Base-by-base conservation (phyloP, 768 basidiomycete genomes). In the Ramaria rubella region DNA sequence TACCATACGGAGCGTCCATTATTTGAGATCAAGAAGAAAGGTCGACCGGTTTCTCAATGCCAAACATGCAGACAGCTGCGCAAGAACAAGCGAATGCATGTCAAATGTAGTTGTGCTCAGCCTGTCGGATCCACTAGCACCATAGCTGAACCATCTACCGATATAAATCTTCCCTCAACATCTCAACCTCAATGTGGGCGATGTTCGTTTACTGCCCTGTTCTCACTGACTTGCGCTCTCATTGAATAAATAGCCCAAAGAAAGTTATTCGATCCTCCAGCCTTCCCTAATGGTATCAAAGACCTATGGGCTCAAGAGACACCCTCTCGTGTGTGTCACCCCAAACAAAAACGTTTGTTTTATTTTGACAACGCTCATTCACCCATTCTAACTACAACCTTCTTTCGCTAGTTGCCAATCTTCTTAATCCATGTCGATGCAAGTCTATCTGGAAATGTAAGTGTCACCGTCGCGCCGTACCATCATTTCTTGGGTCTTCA, bases 1-100 rank as follows among this genome's bases (percentile, higher is more conserved):
- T 80, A 80, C 48, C 94, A 96, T 67, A 83, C 83, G 29, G 89
- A 92, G 62, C 77, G 94, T 19, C 91, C 92, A 4, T 76, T 96
- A n/a, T 93, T 90, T 60, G 90, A 94, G 68, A 85, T 95, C 58
- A 90, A 93, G 77, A 90, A 87, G 75, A 94, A 95, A 68, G 94
- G 94, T 2, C 79, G 94, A 6, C 94, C 94, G 0, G 81, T 92
- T 15, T 91, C 93, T 6, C 93, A 95, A 68, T 96, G 94, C 71
- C 77, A 81, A 53, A 83, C 82, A 62, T 95, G 94, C 66, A 83
- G 90, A 33, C 82, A 90, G 63, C 77, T 89, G 31, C 81, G 93
- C 17, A 86, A 90, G 69, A 85, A 84, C 42, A 86, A 83, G 69
- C 83, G 80, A 59, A 76, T 91, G 30, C 90, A 93, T 66, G 86